These are phyloP conservation scores for Carallia brachiata DNA, from an alignment of 345 rosid genomes.

Conservation along the genomic window DNA sequence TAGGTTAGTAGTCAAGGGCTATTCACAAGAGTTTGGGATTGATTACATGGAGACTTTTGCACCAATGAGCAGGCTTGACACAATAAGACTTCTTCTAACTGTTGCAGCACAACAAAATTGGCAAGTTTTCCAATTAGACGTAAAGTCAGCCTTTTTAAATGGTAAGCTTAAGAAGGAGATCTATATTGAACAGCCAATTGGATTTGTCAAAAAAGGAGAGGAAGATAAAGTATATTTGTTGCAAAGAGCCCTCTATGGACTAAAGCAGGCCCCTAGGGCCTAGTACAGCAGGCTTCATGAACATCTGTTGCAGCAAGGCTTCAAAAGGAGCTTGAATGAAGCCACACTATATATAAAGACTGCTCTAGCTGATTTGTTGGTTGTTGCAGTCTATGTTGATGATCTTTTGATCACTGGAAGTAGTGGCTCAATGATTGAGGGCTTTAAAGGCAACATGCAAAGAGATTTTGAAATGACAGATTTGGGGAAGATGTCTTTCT, in stretches of 20 bases:
- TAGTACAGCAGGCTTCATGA: background rate
- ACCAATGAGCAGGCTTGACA: background rate
- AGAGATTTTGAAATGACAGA: too few relatives aligned
- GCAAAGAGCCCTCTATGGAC: background rate
- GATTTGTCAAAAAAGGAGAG: too few relatives aligned
- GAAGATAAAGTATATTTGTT: too few relatives aligned
- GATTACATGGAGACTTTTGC: background rate
- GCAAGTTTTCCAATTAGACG: background rate
- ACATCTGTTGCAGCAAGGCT: too few relatives aligned
- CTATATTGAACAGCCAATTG: background rate
- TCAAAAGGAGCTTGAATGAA: background rate
- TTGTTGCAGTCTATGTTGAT: background rate
- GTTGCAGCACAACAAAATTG: background rate
- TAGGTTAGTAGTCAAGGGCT: background rate
- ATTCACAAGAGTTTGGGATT: background rate
- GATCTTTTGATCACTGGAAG: background rate
- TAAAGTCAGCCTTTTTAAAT: too few relatives aligned
- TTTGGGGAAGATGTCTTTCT: too few relatives aligned
- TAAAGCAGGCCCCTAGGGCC: background rate
- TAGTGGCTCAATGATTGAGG: too few relatives aligned
- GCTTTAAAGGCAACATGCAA: too few relatives aligned
- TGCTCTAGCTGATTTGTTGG: too few relatives aligned
- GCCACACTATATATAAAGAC: too few relatives aligned
- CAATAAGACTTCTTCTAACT: background rate
- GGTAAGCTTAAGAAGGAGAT: background rate